phyloP scores from a whole-genome alignment of 768 basidiomycete species.

The Cubamyces sp. region DNA sequence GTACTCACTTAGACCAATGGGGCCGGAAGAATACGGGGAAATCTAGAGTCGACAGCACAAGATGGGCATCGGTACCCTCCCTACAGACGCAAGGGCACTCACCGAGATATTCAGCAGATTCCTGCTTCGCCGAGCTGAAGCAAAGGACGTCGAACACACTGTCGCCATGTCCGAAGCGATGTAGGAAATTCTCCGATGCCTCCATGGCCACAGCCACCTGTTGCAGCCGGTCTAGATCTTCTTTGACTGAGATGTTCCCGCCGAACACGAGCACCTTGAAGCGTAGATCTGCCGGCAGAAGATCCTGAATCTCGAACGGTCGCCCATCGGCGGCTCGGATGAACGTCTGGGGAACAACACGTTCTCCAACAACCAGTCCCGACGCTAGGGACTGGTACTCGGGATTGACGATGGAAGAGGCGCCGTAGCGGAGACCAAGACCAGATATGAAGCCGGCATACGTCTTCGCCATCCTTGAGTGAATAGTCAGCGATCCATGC shows the following conservation, averaged over 20 bases:
- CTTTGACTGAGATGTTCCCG: constrained; percentile 39
- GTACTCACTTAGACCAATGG: constrained; percentile 60
- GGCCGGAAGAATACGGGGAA: constrained; percentile 49
- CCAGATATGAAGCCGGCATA: constrained; percentile 51
- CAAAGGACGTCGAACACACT: constrained; percentile 10
- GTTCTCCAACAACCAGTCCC: constrained; percentile 50
- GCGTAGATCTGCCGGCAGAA: constrained; percentile 49
- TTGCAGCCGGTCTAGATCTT: constrained; percentile 23
- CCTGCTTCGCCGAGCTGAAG: constrained; percentile 7
- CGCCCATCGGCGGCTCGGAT: constrained; percentile 50
- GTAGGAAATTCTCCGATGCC: constrained; percentile 24
- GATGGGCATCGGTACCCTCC: constrained; percentile 39
- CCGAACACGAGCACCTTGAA: constrained; percentile 54
- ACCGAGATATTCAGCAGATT: background rate
- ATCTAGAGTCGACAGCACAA: constrained; percentile 39
- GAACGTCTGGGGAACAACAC: constrained; percentile 50
- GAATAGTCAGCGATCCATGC: background rate
- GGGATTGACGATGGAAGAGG: constrained; percentile 41
- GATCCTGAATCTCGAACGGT: constrained; percentile 53
- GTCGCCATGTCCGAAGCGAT: constrained; percentile 10
- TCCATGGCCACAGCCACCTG: constrained; percentile 25
- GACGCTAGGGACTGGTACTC: constrained; percentile 42
- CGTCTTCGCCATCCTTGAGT: constrained; percentile 44
- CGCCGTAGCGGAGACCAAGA: constrained; percentile 50
- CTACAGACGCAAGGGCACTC: background rate